A percentile compares a stretch with the other conserved stretches of the same genome.
phyloP scores from a whole-genome alignment of 2,329 filamentous ascomycete species.

The Paracamarosporium sp. region DNA sequence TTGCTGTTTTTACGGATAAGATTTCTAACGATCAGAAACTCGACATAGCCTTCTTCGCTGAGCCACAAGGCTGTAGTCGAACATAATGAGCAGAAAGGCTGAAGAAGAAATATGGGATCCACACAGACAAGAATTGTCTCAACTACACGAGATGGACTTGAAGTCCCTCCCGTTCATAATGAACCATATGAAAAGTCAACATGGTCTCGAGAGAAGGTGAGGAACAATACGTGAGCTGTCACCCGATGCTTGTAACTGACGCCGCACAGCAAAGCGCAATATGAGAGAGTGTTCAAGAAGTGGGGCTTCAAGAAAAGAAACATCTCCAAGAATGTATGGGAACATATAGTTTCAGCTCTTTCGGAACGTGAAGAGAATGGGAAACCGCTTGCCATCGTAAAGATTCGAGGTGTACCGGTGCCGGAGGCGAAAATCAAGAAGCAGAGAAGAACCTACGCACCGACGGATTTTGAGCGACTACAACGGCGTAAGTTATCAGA shows the following conservation, averaged over 20 bases:
- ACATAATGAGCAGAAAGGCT: not conserved
- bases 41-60: no score
- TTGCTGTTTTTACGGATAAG: not conserved
- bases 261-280: not conserved
- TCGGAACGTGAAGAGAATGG: not conserved
- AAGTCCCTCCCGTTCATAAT: not conserved
- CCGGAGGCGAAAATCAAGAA: not conserved
- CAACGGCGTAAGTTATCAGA: not conserved
- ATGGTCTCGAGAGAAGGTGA: not conserved
- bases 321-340: conserved; percentile 1
- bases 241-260: not conserved
- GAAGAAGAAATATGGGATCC: not conserved
- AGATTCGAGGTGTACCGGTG: not conserved
- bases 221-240: not conserved
- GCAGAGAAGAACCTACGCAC: not conserved
- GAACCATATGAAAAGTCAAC: not conserved
- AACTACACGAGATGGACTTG: not conserved
- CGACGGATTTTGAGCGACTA: not conserved
- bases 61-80: not conserved
- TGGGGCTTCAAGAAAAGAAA: conserved; percentile 6
- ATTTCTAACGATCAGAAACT: not conserved
- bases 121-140: not conserved
- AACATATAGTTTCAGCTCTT: not conserved
- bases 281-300: conserved; percentile 3
- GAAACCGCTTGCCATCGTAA: not conserved